Evolutionary conservation across 805 yeast species (phyloP), one percentile per base, ranked within the genome.

Genomic region (Grigorovia humatica): DNA sequence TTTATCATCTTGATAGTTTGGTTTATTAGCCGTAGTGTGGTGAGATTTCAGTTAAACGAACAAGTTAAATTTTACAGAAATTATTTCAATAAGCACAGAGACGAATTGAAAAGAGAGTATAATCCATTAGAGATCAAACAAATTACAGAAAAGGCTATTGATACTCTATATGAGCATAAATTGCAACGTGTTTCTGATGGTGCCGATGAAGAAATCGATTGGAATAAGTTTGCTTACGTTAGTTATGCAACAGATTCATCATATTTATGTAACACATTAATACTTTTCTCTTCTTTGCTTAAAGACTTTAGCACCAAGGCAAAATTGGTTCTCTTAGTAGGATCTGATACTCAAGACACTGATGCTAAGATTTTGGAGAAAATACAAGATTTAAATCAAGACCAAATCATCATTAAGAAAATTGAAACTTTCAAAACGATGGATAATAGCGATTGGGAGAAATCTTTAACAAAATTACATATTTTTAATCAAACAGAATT

Each of bases 171-270:
- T 45, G 46, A 48, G 8, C 17, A 43, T 12, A 48, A 50, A 19
- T 29, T 60, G 35, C 48, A 53, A 5, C 48, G 47, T 13, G 54
- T 46, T 8, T 46, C 52, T 6, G 51, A 57, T 12, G 54, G 55
- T 1, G 30, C 53, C 9, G 53, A 60, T 2, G n/a, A 54, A 17
- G 45, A 50, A 0, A 65, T 74, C 2, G 66, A 73, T 40, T 76
- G 80, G 80, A 44, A 63, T 1, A 67, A 69, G 51, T 69, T 63
- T 43, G 86, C 85, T 0, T 82, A 82, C 59, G 78, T 81, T 5
- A 78, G 78, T 49, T 82, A 82, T 62, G 85, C 83, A 4, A 79
- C 87, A 0, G 70, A 74, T 51, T 57, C 68, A 9, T 67, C 71
- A 20, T 79, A 81, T 55, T 62, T 81, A 50, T 76, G 81, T 54